Percentiles rank a stretch among this genome's conserved stretches.
Conservation (phyloP, 208 protist species). For the Endotrypanum monterogeii region DNA sequence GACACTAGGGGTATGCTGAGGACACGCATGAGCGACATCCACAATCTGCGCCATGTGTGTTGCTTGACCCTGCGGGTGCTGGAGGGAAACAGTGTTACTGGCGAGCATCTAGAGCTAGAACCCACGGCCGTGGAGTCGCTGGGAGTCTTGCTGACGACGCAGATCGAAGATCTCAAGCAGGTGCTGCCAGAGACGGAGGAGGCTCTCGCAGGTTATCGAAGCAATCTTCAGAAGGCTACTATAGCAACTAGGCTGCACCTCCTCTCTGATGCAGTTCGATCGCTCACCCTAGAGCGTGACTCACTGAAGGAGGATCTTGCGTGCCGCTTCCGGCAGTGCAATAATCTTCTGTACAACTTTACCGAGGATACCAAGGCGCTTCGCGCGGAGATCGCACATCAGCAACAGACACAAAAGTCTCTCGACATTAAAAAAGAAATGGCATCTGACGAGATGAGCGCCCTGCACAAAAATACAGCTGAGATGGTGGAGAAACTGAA, state of each 20-base stretch:
- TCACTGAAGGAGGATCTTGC: constrained; percentile 49
- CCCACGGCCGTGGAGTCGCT: constrained; percentile 21
- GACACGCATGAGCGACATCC: constrained; percentile 44
- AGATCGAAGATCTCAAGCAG: constrained; percentile 49
- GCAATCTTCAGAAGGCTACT: constrained; percentile 16
- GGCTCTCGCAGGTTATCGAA: constrained; percentile 21
- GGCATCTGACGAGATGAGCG: constrained; percentile 10
- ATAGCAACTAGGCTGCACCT: constrained; percentile 43
- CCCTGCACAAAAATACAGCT: constrained; percentile 17
- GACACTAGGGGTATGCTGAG: constrained; percentile 11
- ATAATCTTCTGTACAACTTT: constrained; percentile 30
- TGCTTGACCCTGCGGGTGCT: constrained; percentile 38
- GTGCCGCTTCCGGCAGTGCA: constrained; percentile 36
- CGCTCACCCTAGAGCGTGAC: constrained; percentile 43
- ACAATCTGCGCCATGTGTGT: constrained; percentile 43
- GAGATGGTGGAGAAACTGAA: constrained; percentile 22
- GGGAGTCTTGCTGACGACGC: constrained; percentile 25
- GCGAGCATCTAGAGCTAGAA: constrained; percentile 15
- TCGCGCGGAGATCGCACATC: constrained; percentile 11
- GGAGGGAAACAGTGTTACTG: constrained; percentile 34
- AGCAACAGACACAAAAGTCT: not conserved
- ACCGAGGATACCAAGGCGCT: constrained; percentile 28
- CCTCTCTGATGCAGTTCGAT: constrained; percentile 36
- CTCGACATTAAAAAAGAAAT: constrained; percentile 1
- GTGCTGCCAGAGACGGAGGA: constrained; percentile 51